Percentiles rank a stretch among this genome's conserved stretches.
Conservation (phyloP, 2,329 filamentous ascomycete species). For the Tolypocladium nubicola region DNA sequence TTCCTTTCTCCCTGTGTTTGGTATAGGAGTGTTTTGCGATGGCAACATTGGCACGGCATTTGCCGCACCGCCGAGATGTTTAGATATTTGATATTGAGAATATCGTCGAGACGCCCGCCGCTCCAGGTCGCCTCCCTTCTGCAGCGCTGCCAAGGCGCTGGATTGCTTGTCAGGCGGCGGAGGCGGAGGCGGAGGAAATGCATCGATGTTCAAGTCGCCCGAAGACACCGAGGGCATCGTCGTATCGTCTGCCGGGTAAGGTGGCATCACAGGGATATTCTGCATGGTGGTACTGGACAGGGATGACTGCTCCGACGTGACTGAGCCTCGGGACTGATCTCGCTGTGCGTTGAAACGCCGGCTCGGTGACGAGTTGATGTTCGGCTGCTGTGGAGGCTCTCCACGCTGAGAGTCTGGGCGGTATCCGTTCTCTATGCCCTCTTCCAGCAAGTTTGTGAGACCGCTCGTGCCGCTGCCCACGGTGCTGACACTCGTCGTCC, state of each 20-base stretch:
- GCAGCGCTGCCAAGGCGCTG: constrained; percentile 82
- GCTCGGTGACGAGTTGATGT: constrained; percentile 31
- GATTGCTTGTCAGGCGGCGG: constrained; percentile 66
- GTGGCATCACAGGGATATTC: constrained; percentile 62
- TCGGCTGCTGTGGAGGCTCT: constrained; percentile 15
- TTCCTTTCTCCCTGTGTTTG: constrained; percentile 71
- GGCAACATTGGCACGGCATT: constrained; percentile 83
- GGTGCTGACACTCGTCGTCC: constrained; percentile 49
- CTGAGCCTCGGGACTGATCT: constrained; percentile 39
- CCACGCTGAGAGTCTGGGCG: constrained; percentile 24
- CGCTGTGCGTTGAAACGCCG: constrained; percentile 36
- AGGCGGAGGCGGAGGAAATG: constrained; percentile 60
- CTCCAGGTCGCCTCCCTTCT: constrained; percentile 86
- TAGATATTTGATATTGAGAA: constrained; percentile 93
- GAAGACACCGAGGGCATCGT: constrained; percentile 30
- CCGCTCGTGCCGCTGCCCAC: constrained; percentile 44
- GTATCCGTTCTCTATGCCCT: constrained; percentile 46
- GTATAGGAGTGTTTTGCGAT: constrained; percentile 69
- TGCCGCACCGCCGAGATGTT: constrained; percentile 72
- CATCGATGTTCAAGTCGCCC: constrained; percentile 46
- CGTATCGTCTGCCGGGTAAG: constrained; percentile 55
- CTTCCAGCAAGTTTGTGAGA: constrained; percentile 48
- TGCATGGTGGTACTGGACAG: constrained; percentile 68
- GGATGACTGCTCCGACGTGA: constrained; percentile 52
- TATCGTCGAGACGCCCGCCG: constrained; percentile 86